These are phyloP conservation scores for Psilocybe sp. DNA, from an alignment of 768 basidiomycete species.

Conservation along the genomic window DNA sequence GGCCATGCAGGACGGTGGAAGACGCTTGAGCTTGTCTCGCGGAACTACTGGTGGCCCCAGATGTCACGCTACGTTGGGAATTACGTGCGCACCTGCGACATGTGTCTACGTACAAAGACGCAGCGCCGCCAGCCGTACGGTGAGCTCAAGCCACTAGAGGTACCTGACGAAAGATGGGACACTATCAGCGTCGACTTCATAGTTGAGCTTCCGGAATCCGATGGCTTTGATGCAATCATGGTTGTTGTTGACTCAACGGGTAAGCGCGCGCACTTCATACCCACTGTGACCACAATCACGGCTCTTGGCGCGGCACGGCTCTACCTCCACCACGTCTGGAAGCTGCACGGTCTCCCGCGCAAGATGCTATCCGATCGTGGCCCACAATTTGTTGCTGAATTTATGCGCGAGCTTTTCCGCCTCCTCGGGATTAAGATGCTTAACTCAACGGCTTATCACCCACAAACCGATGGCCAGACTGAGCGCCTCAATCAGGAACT, in stretches of 20 bases:
- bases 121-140: slow-evolving; percentile 23
- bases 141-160: slow-evolving; percentile 12
- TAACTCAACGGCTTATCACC: neutral
- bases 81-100: slow-evolving; percentile 25
- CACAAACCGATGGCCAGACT: slow-evolving; percentile 1
- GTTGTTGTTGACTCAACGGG: slow-evolving; percentile 18
- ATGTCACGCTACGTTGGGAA: slow-evolving; percentile 13
- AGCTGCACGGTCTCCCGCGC: slow-evolving; percentile 19
- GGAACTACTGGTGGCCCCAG: slow-evolving; percentile 25
- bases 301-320: slow-evolving; percentile 11
- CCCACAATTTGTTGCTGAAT: slow-evolving; percentile 16
- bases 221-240: slow-evolving; percentile 31
- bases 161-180: slow-evolving; percentile 24
- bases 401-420: slow-evolving; percentile 16
- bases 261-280: slow-evolving; percentile 17
- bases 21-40: slow-evolving; percentile 24
- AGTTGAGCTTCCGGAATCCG: slow-evolving; percentile 7
- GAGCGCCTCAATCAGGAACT: slow-evolving; percentile 1
- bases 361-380: slow-evolving; percentile 16
- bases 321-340: slow-evolving; percentile 16
- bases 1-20: slow-evolving; percentile 34
- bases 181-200: slow-evolving; percentile 30
- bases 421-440: slow-evolving; percentile 15
- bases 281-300: slow-evolving; percentile 8
- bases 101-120: slow-evolving; percentile 28